Conservation (phyloP, 1,284 basidiomycete genomes). For the Apiotrichum mycotoxinovorans region DNA sequence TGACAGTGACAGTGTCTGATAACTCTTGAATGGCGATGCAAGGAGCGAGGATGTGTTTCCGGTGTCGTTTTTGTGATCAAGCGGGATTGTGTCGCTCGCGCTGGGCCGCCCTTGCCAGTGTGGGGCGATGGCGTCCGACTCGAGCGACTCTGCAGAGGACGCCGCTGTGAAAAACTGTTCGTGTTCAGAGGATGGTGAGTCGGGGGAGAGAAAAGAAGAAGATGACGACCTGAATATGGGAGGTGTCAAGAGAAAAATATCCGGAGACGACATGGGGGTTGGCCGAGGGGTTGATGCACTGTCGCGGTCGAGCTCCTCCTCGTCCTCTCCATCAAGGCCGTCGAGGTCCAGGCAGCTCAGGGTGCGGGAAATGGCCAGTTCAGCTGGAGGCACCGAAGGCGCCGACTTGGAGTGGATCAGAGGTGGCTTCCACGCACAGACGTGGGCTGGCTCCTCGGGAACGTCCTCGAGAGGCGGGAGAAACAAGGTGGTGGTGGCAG, state of each 20-base stretch:
- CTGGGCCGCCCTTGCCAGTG: slow-evolving; percentile 8
- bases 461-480: not conserved
- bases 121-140: slow-evolving; percentile 5
- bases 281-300: not conserved
- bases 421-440: too few species aligned
- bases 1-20: not conserved
- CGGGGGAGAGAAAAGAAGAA: not conserved
- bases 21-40: too few species aligned
- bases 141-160: slow-evolving; percentile 7
- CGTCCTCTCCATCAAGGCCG: too few species aligned
- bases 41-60: not conserved
- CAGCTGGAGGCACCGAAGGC: too few species aligned
- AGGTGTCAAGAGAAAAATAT: not conserved
- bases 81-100: not conserved
- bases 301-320: too few species aligned
- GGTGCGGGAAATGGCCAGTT: too few species aligned
- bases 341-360: too few species aligned
- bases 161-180: not conserved
- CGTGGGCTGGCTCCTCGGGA: not conserved
- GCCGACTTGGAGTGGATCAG: too few species aligned
- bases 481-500: not conserved
- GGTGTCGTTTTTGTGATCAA: not conserved
- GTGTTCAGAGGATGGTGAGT: not conserved
- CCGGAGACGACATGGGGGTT: not conserved
- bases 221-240: not conserved